Evolutionary conservation across 805 yeast species (phyloP).

Genomic region (Sugiyamaella americana): DNA sequence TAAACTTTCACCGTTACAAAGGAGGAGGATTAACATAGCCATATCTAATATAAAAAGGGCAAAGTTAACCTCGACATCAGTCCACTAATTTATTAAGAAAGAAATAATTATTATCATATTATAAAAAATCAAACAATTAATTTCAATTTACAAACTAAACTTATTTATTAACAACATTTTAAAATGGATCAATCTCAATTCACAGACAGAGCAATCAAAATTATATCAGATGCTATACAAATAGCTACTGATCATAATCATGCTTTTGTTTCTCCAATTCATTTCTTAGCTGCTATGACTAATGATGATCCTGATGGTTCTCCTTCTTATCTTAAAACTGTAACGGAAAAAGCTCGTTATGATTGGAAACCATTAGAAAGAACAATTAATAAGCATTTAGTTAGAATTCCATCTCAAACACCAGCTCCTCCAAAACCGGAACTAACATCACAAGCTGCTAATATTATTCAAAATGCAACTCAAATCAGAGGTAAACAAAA

Average conservation of each 20-base stretch:
- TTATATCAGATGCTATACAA: constrained; percentile 72
- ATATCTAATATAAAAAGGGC: too few relatives aligned
- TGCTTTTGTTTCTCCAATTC: constrained; percentile 80
- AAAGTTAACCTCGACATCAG: too few relatives aligned
- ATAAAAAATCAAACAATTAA: too few relatives aligned
- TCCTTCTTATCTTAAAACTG: constrained; percentile 66
- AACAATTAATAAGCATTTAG: constrained; percentile 71
- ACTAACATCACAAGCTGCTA: constrained; percentile 70
- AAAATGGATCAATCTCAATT: constrained; percentile 42
- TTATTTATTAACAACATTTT: background rate
- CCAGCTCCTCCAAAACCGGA: constrained; percentile 84
- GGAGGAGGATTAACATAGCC: too few relatives aligned
- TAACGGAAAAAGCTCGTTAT: constrained; percentile 78
- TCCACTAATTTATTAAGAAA: too few relatives aligned
- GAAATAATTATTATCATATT: too few relatives aligned
- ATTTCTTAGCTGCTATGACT: constrained; percentile 85
- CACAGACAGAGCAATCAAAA: constrained; percentile 86
- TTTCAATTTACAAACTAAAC: too few relatives aligned
- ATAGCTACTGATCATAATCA: constrained; percentile 81
- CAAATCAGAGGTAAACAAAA: constrained; percentile 82
- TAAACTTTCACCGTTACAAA: too few relatives aligned
- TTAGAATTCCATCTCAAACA: constrained; percentile 76
- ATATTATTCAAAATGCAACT: constrained; percentile 64
- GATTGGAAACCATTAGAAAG: constrained; percentile 81
- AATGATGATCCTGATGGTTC: constrained; percentile 51